These are phyloP conservation scores for Gnetum montanum DNA, from an alignment of 75 land plant species.

Conservation along the genomic window DNA sequence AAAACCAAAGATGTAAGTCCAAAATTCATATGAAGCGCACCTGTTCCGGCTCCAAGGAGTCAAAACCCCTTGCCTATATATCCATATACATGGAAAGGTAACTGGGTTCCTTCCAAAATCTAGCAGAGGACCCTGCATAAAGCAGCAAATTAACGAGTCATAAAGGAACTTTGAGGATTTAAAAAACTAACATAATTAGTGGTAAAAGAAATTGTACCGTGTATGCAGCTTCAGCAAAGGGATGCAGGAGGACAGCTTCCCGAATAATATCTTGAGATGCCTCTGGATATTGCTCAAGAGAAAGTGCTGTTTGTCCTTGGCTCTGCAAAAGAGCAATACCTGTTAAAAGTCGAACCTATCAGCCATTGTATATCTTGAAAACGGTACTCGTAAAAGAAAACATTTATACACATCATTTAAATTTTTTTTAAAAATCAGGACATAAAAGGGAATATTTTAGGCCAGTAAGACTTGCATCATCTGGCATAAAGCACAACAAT, in stretches of 20 bases:
- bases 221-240: slow-evolving; percentile 93
- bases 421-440: no score
- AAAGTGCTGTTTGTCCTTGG: slow-evolving; percentile 9
- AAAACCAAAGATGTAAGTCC: background rate
- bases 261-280: slow-evolving; percentile 40
- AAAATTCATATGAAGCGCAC: slow-evolving; percentile 20
- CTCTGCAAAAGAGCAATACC: slow-evolving; percentile 71
- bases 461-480: no score
- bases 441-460: no score
- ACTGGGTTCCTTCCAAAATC: slow-evolving; percentile 79
- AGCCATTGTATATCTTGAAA: background rate
- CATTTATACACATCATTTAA: no score
- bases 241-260: slow-evolving; percentile 60
- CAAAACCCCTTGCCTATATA: slow-evolving; percentile 75
- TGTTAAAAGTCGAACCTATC: slow-evolving; percentile 15
- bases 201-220: slow-evolving; percentile 32
- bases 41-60: slow-evolving; percentile 74
- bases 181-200: background rate
- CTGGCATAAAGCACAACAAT: no score
- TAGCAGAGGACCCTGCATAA: slow-evolving; percentile 70
- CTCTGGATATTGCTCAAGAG: slow-evolving; percentile 19
- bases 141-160: background rate
- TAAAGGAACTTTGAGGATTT: background rate
- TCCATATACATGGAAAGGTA: slow-evolving; percentile 82
- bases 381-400: no score